These are phyloP conservation scores for Carex sylvatica DNA, from an alignment of 202 grass and related monocot species.

Conservation along the genomic window DNA sequence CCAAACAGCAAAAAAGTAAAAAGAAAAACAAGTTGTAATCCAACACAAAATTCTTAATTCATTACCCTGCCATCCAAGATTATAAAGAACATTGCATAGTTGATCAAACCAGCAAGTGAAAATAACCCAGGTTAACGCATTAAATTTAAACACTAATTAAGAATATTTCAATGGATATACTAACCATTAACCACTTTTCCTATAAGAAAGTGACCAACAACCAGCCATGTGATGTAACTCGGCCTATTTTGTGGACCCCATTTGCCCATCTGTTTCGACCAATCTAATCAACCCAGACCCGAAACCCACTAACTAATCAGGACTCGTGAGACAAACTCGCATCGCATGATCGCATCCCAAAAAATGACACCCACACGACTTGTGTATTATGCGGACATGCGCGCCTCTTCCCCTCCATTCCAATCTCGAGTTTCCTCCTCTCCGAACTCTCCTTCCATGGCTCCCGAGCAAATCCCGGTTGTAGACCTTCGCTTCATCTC, in stretches of 20 bases:
- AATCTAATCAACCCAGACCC: background rate
- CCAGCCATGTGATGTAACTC: background rate
- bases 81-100: background rate
- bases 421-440: background rate
- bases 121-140: background rate
- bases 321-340: background rate
- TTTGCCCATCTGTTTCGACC: background rate
- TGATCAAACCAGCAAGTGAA: background rate
- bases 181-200: too few relatives aligned
- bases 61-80: background rate
- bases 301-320: background rate
- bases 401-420: conserved; percentile 6
- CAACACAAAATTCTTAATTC: background rate
- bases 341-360: background rate
- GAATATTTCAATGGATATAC: too few relatives aligned
- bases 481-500: conserved; percentile 74
- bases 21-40: background rate
- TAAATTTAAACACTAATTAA: background rate
- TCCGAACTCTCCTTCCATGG: conserved; percentile 38
- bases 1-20: background rate
- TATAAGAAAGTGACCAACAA: background rate
- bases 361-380: background rate
- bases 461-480: conserved; percentile 61
- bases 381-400: conserved; percentile 18
- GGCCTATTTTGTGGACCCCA: background rate